Evolutionary conservation across 2,329 filamentous ascomycete genomes (phyloP).

Genomic region (Didymella arachidicola): DNA sequence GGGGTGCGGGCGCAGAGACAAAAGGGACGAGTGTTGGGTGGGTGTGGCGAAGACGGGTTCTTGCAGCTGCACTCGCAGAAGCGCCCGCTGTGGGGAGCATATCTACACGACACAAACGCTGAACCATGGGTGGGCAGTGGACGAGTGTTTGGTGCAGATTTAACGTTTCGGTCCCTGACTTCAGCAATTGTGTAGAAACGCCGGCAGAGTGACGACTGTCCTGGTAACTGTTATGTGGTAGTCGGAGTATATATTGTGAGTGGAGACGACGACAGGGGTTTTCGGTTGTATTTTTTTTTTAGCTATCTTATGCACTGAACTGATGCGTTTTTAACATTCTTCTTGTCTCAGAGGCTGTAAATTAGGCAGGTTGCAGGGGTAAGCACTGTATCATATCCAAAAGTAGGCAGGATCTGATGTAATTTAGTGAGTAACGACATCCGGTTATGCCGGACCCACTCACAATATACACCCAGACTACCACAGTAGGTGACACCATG

Average conservation of each 20-base stretch:
- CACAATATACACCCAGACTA: too few relatives aligned
- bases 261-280: too few relatives aligned
- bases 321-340: too few relatives aligned
- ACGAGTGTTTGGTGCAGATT: constrained; percentile 12
- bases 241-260: too few relatives aligned
- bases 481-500: not conserved
- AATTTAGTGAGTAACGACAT: too few relatives aligned
- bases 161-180: not conserved
- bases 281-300: too few relatives aligned
- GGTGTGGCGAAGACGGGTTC: constrained; percentile 17
- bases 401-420: too few relatives aligned
- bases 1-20: not conserved
- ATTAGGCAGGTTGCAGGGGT: too few relatives aligned
- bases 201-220: not conserved
- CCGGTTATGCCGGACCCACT: too few relatives aligned
- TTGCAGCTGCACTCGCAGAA: constrained; percentile 18
- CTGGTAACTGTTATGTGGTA: not conserved
- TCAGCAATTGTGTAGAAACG: not conserved
- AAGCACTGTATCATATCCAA: too few relatives aligned
- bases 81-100: constrained; percentile 16
- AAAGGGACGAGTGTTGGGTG: not conserved
- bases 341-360: too few relatives aligned
- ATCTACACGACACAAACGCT: constrained; percentile 3
- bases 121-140: constrained; percentile 12
- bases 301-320: too few relatives aligned